A percentile compares a stretch with the other conserved stretches of the same genome.
Conservation (phyloP, 805 yeast species). For the Kodamaea nitidulidarum region DNA sequence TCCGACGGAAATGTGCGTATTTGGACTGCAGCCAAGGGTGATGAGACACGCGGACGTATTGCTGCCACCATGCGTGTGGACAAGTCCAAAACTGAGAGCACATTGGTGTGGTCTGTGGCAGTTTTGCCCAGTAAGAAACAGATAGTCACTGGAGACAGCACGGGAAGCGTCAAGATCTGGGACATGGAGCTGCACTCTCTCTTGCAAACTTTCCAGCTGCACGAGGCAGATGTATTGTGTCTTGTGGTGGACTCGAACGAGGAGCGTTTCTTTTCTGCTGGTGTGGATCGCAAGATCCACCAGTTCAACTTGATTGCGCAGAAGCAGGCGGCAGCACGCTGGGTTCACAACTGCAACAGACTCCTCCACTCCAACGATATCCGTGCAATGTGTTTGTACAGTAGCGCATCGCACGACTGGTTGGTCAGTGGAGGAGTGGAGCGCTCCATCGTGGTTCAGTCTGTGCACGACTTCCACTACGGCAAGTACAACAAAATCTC, state of each 20-base stretch:
- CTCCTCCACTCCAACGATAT: slow-evolving; percentile 84
- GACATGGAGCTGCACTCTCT: slow-evolving; percentile 73
- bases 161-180: slow-evolving; percentile 93
- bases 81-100: slow-evolving; percentile 77
- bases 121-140: slow-evolving; percentile 62
- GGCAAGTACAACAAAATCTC: slow-evolving; percentile 72
- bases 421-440: slow-evolving; percentile 85
- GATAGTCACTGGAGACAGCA: slow-evolving; percentile 93
- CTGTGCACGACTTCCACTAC: slow-evolving; percentile 62
- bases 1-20: slow-evolving; percentile 89
- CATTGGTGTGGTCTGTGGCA: slow-evolving; percentile 84
- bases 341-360: slow-evolving; percentile 76
- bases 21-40: slow-evolving; percentile 52
- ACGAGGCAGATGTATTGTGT: slow-evolving; percentile 87
- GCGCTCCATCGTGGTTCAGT: slow-evolving; percentile 60
- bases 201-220: slow-evolving; percentile 74
- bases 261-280: slow-evolving; percentile 74
- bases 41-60: slow-evolving; percentile 57
- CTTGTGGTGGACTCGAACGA: slow-evolving; percentile 58
- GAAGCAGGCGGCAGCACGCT: slow-evolving; percentile 39
- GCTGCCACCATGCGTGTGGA: slow-evolving; percentile 87
- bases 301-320: slow-evolving; percentile 52
- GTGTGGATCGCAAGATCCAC: slow-evolving; percentile 89
- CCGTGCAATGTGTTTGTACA: slow-evolving; percentile 68
- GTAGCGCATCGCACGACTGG: slow-evolving; percentile 62